Evolutionary conservation across 352 stramenopile genomes (phyloP).

Genomic region (Phytopythium cucurbitacearum): DNA sequence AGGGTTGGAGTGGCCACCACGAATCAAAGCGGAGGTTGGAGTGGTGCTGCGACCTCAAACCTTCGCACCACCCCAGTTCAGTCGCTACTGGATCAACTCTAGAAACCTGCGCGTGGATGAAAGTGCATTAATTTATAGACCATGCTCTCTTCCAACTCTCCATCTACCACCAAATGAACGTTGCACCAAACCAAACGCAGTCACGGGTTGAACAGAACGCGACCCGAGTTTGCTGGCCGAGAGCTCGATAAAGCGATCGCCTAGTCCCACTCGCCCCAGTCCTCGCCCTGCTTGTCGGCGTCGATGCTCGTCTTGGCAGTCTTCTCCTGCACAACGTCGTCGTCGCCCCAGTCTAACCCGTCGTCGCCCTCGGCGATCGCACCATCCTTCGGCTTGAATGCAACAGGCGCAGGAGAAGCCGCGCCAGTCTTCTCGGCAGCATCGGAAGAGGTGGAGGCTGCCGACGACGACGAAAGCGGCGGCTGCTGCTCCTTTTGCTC

Average conservation of each 20-base stretch:
- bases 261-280: constrained; percentile 76
- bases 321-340: constrained; percentile 30
- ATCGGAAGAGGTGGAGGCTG: constrained; percentile 22
- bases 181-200: too few relatives aligned
- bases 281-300: constrained; percentile 37
- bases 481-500: constrained; percentile 45
- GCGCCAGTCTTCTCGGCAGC: neutral
- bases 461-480: constrained; percentile 38
- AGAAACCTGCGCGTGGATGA: neutral
- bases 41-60: neutral
- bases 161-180: too few relatives aligned
- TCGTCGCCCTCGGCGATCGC: constrained; percentile 33
- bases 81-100: constrained; percentile 27
- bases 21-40: neutral
- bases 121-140: constrained; percentile 1
- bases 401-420: neutral
- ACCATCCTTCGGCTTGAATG: constrained; percentile 17
- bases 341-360: constrained; percentile 61
- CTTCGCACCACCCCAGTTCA: constrained; percentile 9
- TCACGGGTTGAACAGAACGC: too few relatives aligned
- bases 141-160: neutral
- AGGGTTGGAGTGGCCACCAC: neutral
- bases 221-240: too few relatives aligned
- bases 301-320: constrained; percentile 20
- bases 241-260: too few relatives aligned